phyloP scores from a whole-genome alignment of 805 yeast genomes.

The Sugiyamaella qingdaonensis region DNA sequence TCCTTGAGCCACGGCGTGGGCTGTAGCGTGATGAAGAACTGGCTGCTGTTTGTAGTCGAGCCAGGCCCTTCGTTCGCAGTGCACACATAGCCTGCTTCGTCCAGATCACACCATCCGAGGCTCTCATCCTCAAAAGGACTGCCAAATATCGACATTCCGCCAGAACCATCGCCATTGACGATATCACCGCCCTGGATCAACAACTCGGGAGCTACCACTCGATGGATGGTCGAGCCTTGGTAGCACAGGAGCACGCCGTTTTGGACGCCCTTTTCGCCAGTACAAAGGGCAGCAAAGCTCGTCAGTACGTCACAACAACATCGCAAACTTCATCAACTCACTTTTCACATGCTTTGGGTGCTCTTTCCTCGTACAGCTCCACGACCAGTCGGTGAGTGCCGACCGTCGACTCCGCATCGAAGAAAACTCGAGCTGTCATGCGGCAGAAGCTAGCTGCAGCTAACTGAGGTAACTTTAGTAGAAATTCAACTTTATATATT shows the following conservation, averaged over 20 bases:
- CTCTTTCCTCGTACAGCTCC: slow-evolving; percentile 20
- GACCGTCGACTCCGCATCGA: slow-evolving; percentile 20
- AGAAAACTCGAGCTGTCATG: slow-evolving; percentile 13
- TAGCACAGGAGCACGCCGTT: slow-evolving; percentile 33
- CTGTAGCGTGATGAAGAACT: slow-evolving; percentile 22
- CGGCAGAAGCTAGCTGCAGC: too few relatives aligned
- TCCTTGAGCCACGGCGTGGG: slow-evolving; percentile 20
- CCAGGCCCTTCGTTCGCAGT: slow-evolving; percentile 22
- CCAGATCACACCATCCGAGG: slow-evolving; percentile 17
- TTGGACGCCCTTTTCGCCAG: slow-evolving; percentile 80
- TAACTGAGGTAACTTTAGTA: too few relatives aligned
- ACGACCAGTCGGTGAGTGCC: slow-evolving; percentile 17
- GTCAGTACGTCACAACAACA: not conserved
- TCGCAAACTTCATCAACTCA: slow-evolving; percentile 3
- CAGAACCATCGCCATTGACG: slow-evolving; percentile 66
- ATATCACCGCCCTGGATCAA: slow-evolving; percentile 94
- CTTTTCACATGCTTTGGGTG: slow-evolving; percentile 22
- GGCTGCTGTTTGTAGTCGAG: slow-evolving; percentile 18
- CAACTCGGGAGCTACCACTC: slow-evolving; percentile 83
- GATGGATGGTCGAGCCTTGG: slow-evolving; percentile 82
- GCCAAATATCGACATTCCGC: slow-evolving; percentile 19
- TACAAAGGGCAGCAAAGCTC: slow-evolving; percentile 76
- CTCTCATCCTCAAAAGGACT: slow-evolving; percentile 21
- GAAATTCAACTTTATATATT: too few relatives aligned
- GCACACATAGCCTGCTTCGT: slow-evolving; percentile 17